Percentiles rank a stretch among this genome's conserved stretches.
Evolutionary conservation across 2,329 filamentous ascomycete genomes (phyloP).

Genomic region (Penicillium italicum): DNA sequence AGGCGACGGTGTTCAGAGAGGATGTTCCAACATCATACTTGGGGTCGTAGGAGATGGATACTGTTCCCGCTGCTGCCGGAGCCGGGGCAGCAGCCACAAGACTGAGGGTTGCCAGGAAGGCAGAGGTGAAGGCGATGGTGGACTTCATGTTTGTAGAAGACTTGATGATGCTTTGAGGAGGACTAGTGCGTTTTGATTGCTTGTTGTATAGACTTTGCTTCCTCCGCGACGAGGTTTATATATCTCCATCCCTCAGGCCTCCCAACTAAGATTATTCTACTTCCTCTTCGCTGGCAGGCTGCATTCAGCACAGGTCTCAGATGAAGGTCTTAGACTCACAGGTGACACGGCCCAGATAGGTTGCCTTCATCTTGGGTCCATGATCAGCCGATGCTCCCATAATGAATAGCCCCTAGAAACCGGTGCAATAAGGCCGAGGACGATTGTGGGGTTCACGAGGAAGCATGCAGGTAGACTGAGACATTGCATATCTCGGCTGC

Average conservation of each 20-base stretch:
- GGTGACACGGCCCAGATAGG: constrained; percentile 4
- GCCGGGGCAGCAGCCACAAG: constrained; percentile 25
- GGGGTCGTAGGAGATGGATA: constrained; percentile 65
- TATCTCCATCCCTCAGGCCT: constrained; percentile 8
- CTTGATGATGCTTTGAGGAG: background rate
- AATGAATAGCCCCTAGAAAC: background rate
- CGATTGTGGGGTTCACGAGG: constrained; percentile 3
- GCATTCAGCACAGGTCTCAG: constrained; percentile 17
- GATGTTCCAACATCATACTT: constrained; percentile 63
- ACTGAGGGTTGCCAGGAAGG: constrained; percentile 22
- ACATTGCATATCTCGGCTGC: constrained; percentile 12
- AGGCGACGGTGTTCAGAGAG: constrained; percentile 52
- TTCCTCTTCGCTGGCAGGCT: constrained; percentile 3
- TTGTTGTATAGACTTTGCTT: background rate
- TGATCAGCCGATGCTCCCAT: background rate
- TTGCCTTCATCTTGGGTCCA: background rate
- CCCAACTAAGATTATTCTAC: constrained; percentile 8
- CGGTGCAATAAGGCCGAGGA: constrained; percentile 5
- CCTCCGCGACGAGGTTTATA: constrained; percentile 4
- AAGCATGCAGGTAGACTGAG: constrained; percentile 14
- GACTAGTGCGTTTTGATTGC: background rate
- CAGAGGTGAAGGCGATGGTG: constrained; percentile 16
- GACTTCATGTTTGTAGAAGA: constrained; percentile 25
- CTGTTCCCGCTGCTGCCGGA: constrained; percentile 17
- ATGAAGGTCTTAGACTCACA: constrained; percentile 20